Conservation (phyloP, 805 yeast genomes). For the Candida saitoana region DNA sequence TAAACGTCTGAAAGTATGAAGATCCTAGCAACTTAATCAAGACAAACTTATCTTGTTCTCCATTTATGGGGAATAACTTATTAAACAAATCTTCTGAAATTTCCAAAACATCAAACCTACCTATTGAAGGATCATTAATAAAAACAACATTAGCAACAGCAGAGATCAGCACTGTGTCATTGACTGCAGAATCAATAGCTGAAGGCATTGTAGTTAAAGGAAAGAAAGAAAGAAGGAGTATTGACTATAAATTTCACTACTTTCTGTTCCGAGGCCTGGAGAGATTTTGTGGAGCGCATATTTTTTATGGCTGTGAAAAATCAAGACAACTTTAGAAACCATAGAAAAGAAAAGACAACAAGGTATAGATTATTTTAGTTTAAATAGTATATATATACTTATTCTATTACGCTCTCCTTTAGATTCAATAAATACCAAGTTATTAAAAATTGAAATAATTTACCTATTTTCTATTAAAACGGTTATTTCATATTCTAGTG, state of each 20-base stretch:
- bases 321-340: too few relatives aligned
- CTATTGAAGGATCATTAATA: conserved; percentile 26
- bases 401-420: too few relatives aligned
- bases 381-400: too few relatives aligned
- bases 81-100: conserved; percentile 32
- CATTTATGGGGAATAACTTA: conserved; percentile 27
- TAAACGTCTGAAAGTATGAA: conserved; percentile 28
- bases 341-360: too few relatives aligned
- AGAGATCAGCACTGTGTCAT: conserved; percentile 14
- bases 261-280: not conserved
- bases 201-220: conserved; percentile 4
- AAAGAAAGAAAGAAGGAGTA: not conserved
- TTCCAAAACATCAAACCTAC: conserved; percentile 24
- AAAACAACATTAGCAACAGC: conserved; percentile 28
- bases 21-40: conserved; percentile 37
- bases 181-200: not conserved
- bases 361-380: too few relatives aligned
- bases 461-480: too few relatives aligned
- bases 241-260: not conserved
- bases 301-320: not conserved
- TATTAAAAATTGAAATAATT: too few relatives aligned
- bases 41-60: conserved; percentile 18
- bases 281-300: conserved; percentile 2
- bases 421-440: too few relatives aligned
- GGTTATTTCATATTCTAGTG: too few relatives aligned